phyloP scores from a whole-genome alignment of 2,329 filamentous ascomycete genomes.

The Elsinoe arachidis region DNA sequence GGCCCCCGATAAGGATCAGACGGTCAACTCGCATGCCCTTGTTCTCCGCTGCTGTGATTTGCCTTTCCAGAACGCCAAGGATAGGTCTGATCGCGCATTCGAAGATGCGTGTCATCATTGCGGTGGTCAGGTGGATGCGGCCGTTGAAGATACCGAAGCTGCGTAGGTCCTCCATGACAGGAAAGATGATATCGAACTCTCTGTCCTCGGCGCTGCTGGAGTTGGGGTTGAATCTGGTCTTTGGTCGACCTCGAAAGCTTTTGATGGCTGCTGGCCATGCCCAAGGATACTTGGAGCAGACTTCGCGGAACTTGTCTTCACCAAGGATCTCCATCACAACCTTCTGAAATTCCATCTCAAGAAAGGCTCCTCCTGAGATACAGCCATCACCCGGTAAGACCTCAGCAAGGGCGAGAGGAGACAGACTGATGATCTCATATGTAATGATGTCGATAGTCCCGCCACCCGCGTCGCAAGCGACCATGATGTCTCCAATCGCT shows the following conservation, averaged over 20 bases:
- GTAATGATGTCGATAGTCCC: constrained; percentile 74
- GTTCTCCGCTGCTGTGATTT: constrained; percentile 33
- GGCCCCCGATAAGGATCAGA: constrained; percentile 75
- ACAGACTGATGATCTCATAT: constrained; percentile 65
- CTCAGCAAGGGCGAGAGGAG: constrained; percentile 36
- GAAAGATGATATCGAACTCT: constrained; percentile 68
- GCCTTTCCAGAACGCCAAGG: constrained; percentile 19
- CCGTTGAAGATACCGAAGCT: neutral
- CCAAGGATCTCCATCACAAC: too few species aligned
- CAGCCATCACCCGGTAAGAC: constrained; percentile 43
- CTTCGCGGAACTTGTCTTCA: too few species aligned
- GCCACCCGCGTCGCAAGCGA: constrained; percentile 55
- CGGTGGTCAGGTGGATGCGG: neutral
- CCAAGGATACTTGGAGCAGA: too few species aligned
- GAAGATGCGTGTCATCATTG: neutral
- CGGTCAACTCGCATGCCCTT: constrained; percentile 42
- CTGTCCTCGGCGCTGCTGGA: constrained; percentile 57
- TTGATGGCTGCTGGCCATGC: constrained; percentile 47
- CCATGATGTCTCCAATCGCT: constrained; percentile 54
- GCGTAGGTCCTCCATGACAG: too few species aligned
- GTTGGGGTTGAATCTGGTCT: constrained; percentile 61
- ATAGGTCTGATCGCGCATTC: constrained; percentile 19
- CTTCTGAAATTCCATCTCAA: too few species aligned
- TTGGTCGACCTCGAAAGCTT: constrained; percentile 79
- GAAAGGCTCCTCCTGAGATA: too few species aligned